Evolutionary conservation across 305 asterid genomes (phyloP).

Genomic region (Fraxinus baroniana): DNA sequence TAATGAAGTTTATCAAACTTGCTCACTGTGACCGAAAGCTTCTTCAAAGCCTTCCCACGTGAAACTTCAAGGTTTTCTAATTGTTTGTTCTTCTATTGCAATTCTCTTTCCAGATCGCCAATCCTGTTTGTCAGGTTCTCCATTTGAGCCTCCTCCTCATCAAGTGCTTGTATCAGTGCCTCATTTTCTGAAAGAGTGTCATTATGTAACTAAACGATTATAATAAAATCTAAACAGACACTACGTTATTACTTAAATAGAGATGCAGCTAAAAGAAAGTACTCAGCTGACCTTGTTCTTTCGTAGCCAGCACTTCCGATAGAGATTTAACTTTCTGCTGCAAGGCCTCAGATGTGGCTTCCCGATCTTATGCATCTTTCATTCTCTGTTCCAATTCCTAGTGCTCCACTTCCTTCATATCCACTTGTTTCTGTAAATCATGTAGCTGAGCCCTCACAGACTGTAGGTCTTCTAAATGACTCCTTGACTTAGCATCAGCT

Average conservation of each 20-base stretch:
- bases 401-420: conserved; percentile 57
- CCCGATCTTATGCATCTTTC: conserved; percentile 59
- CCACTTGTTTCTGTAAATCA: conserved; percentile 55
- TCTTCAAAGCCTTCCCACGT: conserved; percentile 84
- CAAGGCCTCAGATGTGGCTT: conserved; percentile 44
- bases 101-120: conserved; percentile 57
- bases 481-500: conserved; percentile 73
- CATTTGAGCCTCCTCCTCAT: conserved; percentile 90
- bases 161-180: conserved; percentile 90
- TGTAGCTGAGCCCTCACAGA: conserved; percentile 46
- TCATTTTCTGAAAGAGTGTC: conserved; percentile 65
- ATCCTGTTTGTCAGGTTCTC: conserved; percentile 68
- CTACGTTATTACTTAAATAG: conserved; percentile 2
- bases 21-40: conserved; percentile 89
- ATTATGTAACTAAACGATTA: conserved; percentile 11
- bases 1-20: conserved; percentile 93
- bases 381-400: conserved; percentile 49
- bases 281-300: conserved; percentile 76
- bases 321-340: conserved; percentile 60
- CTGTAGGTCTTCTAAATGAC: conserved; percentile 66
- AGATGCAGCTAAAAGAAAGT: conserved; percentile 20
- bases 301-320: conserved; percentile 65
- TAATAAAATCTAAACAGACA: conserved; percentile 19
- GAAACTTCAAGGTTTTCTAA: conserved; percentile 85
- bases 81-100: conserved; percentile 68